Conservation (phyloP, 2,329 filamentous ascomycete genomes). For the Westerdykella aurantiaca region DNA sequence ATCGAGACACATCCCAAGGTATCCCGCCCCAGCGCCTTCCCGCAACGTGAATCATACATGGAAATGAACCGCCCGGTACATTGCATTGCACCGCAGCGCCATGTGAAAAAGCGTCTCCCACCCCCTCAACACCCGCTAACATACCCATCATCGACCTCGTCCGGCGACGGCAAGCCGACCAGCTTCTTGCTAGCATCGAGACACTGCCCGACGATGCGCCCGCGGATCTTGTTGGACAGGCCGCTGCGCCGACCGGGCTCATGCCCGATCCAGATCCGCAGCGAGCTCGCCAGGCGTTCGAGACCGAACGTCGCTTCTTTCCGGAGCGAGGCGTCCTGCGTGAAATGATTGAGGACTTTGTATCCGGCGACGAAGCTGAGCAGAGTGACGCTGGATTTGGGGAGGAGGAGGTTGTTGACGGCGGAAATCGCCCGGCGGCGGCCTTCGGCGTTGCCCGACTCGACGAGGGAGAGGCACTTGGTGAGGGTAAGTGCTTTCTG, state of each 20-base stretch:
- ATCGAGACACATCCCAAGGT: no score
- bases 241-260: conserved; percentile 39
- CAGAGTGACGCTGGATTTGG: conserved; percentile 38
- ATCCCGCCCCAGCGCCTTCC: no score
- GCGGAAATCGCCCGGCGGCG: conserved; percentile 36
- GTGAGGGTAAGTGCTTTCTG: conserved; percentile 54
- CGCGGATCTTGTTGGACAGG: conserved; percentile 34
- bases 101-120: no score
- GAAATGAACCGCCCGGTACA: no score
- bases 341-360: conserved; percentile 37
- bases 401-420: conserved; percentile 38
- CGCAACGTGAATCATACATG: no score
- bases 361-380: conserved; percentile 44
- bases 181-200: conserved; percentile 41
- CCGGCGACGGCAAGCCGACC: conserved; percentile 31
- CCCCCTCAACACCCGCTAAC: not conserved
- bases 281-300: conserved; percentile 40
- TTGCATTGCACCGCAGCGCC: no score
- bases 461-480: conserved; percentile 52
- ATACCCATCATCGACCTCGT: conserved; percentile 24
- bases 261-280: conserved; percentile 45
- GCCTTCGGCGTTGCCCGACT: conserved; percentile 32
- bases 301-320: conserved; percentile 35
- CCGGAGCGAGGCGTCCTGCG: conserved; percentile 28
- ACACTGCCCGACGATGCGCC: conserved; percentile 38